Percentiles rank a stretch among this genome's conserved stretches.
Conservation (phyloP, 768 basidiomycete genomes). For the Boletus barrowsii region DNA sequence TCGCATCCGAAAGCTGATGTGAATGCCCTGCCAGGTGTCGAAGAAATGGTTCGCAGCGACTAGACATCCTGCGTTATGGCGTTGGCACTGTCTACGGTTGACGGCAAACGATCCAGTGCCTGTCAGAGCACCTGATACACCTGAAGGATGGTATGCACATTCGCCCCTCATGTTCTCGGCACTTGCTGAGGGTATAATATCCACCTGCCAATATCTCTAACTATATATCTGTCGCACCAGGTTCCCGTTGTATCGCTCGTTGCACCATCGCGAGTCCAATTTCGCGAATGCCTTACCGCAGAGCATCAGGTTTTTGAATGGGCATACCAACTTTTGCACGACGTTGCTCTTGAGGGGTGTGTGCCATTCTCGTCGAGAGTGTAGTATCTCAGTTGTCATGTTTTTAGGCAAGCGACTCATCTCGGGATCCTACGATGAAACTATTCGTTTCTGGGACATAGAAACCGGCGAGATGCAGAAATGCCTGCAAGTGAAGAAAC, state of each 20-base stretch:
- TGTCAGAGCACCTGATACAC: constrained; percentile 55
- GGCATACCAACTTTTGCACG: constrained; percentile 87
- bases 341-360: constrained; percentile 63
- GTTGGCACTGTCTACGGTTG: constrained; percentile 68
- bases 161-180: not conserved
- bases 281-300: constrained; percentile 76
- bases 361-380: not conserved
- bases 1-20: not conserved
- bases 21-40: constrained; percentile 33
- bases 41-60: constrained; percentile 38
- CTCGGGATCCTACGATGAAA: constrained; percentile 89
- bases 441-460: constrained; percentile 91
- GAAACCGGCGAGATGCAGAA: constrained; percentile 64
- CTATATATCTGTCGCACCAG: constrained; percentile 22
- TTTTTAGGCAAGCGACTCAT: constrained; percentile 68
- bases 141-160: constrained; percentile 67
- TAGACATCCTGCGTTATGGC: constrained; percentile 72
- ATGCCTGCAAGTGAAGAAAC: constrained; percentile 81
- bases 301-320: constrained; percentile 70
- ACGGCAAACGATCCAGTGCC: constrained; percentile 71
- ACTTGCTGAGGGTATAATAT: too few relatives aligned
- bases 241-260: constrained; percentile 71
- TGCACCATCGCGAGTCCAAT: constrained; percentile 85
- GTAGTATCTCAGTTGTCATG: not conserved
- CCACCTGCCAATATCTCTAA: not conserved